Percentiles rank a stretch among this genome's conserved stretches.
Evolutionary conservation across 2,329 filamentous ascomycete species (phyloP).

Genomic region (Fusarium sambucinum): DNA sequence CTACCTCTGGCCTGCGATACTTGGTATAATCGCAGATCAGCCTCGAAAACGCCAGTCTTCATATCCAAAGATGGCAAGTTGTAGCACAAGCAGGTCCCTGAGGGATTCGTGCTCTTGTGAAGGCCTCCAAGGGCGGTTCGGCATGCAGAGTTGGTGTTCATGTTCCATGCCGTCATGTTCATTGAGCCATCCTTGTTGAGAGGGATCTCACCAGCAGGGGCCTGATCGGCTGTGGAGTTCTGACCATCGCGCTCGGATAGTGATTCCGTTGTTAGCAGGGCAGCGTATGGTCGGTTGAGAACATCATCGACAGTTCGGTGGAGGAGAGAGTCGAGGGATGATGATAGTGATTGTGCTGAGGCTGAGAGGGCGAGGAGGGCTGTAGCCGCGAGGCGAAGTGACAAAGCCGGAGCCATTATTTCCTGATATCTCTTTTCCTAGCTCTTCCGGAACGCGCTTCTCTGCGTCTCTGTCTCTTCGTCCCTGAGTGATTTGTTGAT

Average conservation of each 20-base stretch:
- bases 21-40: constrained; percentile 80
- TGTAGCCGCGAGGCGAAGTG: constrained; percentile 36
- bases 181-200: constrained; percentile 59
- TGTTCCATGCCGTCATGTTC: constrained; percentile 69
- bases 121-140: constrained; percentile 66
- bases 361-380: constrained; percentile 38
- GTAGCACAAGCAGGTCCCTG: constrained; percentile 84
- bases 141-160: constrained; percentile 70
- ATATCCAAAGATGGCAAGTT: constrained; percentile 80
- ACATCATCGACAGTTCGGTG: constrained; percentile 50
- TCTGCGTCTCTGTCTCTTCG: constrained; percentile 3
- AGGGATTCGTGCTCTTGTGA: constrained; percentile 74
- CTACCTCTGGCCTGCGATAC: constrained; percentile 68
- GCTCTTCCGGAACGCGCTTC: constrained; percentile 6
- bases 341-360: constrained; percentile 29
- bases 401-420: constrained; percentile 41
- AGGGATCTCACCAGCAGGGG: constrained; percentile 47
- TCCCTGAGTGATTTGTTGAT: constrained; percentile 8
- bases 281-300: constrained; percentile 48
- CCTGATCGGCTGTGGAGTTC: constrained; percentile 32
- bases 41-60: constrained; percentile 76
- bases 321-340: constrained; percentile 27
- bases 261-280: constrained; percentile 32
- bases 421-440: constrained; percentile 6
- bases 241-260: constrained; percentile 32